A percentile compares a stretch with the other conserved stretches of the same genome.
Conservation (phyloP, 164 flowering plant genomes). For the Kalanchoe fedtschenkoi region DNA sequence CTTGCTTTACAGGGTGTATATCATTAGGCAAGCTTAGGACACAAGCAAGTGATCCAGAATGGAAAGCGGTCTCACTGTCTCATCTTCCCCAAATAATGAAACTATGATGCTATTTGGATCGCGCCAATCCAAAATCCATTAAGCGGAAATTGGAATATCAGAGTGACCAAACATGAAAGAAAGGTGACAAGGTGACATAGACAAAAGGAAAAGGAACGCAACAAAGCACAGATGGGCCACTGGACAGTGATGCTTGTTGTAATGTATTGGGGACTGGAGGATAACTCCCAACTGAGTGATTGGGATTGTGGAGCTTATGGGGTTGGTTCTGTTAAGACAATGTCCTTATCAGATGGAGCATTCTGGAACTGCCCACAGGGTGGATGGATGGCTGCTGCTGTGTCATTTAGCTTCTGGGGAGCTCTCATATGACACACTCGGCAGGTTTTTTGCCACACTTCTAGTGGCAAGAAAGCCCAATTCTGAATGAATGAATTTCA, state of each 20-base stretch:
- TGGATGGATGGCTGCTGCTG: not conserved
- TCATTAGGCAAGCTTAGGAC: too few species aligned
- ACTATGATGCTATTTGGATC: too few species aligned
- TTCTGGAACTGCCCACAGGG: not conserved
- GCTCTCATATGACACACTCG: too few species aligned
- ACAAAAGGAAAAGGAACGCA: not conserved
- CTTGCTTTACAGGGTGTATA: too few species aligned
- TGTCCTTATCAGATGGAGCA: not conserved
- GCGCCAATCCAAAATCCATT: too few species aligned
- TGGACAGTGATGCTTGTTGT: not conserved
- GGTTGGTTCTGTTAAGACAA: too few species aligned
- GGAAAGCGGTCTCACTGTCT: too few species aligned
- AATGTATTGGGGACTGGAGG: not conserved
- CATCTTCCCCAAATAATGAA: too few species aligned
- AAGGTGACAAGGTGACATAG: not conserved
- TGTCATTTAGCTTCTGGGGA: not conserved
- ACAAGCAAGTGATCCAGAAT: too few species aligned
- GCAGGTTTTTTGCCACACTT: too few species aligned
- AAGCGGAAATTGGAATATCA: not conserved
- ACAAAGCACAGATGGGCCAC: not conserved
- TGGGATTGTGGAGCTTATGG: not conserved
- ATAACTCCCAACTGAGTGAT: not conserved
- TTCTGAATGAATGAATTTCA: not conserved
- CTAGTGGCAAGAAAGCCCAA: too few species aligned
- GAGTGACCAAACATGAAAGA: not conserved